Base-by-base conservation (phyloP, 2,329 filamentous ascomycete species). In the Arthrobotrys iridis region DNA sequence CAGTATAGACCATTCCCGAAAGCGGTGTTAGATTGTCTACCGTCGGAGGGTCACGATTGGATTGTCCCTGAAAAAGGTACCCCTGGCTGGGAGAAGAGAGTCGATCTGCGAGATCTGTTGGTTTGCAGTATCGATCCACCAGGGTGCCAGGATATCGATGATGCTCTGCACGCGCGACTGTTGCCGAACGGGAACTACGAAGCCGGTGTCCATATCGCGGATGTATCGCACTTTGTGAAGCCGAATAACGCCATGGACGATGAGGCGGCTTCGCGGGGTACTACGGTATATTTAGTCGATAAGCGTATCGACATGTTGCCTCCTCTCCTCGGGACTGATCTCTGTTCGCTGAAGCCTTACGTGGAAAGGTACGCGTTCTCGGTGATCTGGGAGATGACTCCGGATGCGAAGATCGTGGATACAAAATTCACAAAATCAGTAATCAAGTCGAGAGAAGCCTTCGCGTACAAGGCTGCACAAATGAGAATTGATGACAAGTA, bases 261-360 rank as follows among this genome's bases (percentile, higher is more conserved):
- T 52, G 95, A 99, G 83, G 95, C 95, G 2, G 95, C 93, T 80
- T 88, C 96, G 80, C 90, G 95, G 79, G 95, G 95, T 77, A 98
- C 95, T 3, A 98, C 94, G 0, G 95, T 99, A 26, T 99, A 99
- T 81, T 86, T 99, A 13, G 95, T 99, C 2, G 95, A 99, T 83
- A 99, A 99, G 86, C 93, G 95, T 79, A 99, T 99, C 80, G 96
- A 99, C 85, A 99, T 99, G 96, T 87, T 99, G 82, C 96, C 96
- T 0, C 93, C 93, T 87, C 89, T 99, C 30, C 89, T 99, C 10
- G 95, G 95, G 70, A 99, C 95, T 0, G 93, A 99, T 80, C 86
- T 99, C 0, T 99, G 95, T 84, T 99, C 95, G 0, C 85, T 99
- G 18, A 98, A 98, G 82, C 95, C 95, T 0, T 95, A 97, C 79